Evolutionary conservation across 2,329 filamentous ascomycete species (phyloP).

Genomic region (Botrytis deweyae): DNA sequence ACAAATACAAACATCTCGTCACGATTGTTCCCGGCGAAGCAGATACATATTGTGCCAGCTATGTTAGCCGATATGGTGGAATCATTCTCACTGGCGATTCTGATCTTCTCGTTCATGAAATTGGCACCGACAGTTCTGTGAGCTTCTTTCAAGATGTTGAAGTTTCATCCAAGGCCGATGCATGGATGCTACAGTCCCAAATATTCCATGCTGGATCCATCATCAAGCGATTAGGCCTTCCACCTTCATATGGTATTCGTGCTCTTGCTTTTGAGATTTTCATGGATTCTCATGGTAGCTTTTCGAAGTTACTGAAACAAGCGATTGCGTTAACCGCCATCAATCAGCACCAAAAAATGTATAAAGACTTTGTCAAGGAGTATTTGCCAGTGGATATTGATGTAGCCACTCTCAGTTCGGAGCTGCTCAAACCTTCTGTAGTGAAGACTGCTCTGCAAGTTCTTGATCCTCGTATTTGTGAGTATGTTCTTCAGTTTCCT

Average conservation of each 20-base stretch:
- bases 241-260: conserved; percentile 41
- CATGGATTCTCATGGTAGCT: conserved; percentile 32
- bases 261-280: conserved; percentile 40
- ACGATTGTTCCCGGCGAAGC: conserved; percentile 79
- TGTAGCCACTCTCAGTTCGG: not conserved
- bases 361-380: conserved; percentile 32
- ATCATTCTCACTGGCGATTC: conserved; percentile 80
- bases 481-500: conserved; percentile 48
- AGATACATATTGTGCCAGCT: conserved; percentile 73
- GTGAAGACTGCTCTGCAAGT: conserved; percentile 23
- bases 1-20: conserved; percentile 45
- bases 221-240: conserved; percentile 46
- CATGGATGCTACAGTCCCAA: conserved; percentile 31
- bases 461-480: conserved; percentile 52
- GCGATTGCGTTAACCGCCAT: conserved; percentile 30
- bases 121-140: conserved; percentile 61
- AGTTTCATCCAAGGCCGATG: conserved; percentile 14
- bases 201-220: conserved; percentile 46
- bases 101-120: conserved; percentile 74
- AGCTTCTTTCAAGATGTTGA: conserved; percentile 66
- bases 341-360: conserved; percentile 25
- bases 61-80: conserved; percentile 54
- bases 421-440: not conserved
- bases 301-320: conserved; percentile 32
- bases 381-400: conserved; percentile 26